Evolutionary conservation across 495 filamentous ascomycete species (phyloP).

Genomic region (Bathelium albidoporum): DNA sequence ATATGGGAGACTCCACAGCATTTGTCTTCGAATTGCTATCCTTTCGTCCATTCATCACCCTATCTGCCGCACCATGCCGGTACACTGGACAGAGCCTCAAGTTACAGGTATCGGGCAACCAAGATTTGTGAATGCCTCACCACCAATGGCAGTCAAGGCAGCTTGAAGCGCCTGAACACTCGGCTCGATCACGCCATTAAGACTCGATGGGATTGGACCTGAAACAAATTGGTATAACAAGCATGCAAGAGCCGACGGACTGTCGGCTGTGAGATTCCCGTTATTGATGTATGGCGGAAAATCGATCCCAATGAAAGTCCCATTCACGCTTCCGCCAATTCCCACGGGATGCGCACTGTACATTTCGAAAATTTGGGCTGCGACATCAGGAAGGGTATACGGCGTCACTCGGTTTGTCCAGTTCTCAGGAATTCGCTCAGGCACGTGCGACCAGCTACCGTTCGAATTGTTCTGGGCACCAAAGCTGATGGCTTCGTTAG

Average conservation of each 20-base stretch:
- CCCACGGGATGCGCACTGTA: conserved; percentile 7
- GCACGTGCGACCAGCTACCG: conserved; percentile 3
- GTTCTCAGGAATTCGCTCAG: conserved; percentile 10
- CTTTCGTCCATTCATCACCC: too few relatives aligned
- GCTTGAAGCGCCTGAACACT: neutral
- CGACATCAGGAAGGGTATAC: conserved; percentile 7
- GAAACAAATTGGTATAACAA: neutral
- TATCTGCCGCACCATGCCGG: too few relatives aligned
- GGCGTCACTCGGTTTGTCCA: conserved; percentile 8
- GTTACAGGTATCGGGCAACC: neutral
- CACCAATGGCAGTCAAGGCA: neutral
- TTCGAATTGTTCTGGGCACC: conserved; percentile 6
- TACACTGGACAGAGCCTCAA: too few relatives aligned
- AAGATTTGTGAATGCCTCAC: conserved; percentile 1
- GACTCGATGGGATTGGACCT: neutral
- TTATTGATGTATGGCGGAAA: conserved; percentile 6
- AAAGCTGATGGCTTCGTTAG: too few relatives aligned
- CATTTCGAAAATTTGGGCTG: conserved; percentile 7
- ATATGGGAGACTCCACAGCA: too few relatives aligned
- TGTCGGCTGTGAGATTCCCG: neutral
- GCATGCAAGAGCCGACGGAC: neutral
- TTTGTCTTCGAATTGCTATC: too few relatives aligned
- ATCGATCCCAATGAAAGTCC: conserved; percentile 8
- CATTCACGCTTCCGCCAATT: conserved; percentile 12
- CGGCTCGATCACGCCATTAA: neutral